phyloP scores from a whole-genome alignment of 1,284 basidiomycete species.

The Cystobasidium slooffiae region DNA sequence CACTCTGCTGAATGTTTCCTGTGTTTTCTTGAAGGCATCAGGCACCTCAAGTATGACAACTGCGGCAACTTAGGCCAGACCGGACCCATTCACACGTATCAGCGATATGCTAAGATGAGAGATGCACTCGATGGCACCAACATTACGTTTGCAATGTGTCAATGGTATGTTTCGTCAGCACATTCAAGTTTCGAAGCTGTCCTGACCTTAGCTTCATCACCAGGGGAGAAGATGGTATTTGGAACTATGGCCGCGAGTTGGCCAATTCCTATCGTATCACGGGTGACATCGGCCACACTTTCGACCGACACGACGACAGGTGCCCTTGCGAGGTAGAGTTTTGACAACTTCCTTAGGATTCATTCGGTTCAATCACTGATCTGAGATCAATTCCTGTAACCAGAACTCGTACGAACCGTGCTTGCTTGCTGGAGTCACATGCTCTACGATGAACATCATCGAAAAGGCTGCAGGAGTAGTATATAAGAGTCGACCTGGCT shows the following conservation, averaged over 20 bases:
- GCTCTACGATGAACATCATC: constrained; percentile 49
- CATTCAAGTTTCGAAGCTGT: too few relatives aligned
- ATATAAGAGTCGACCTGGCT: constrained; percentile 49
- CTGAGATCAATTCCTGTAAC: neutral
- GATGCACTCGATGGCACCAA: constrained; percentile 62
- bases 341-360: constrained; percentile 21
- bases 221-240: constrained; percentile 44
- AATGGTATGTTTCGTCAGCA: neutral
- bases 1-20: neutral
- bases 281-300: constrained; percentile 50
- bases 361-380: neutral
- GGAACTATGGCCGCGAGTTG: constrained; percentile 55
- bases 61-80: constrained; percentile 61
- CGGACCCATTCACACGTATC: constrained; percentile 58
- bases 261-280: constrained; percentile 63
- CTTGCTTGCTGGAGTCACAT: constrained; percentile 44
- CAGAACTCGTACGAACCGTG: constrained; percentile 10
- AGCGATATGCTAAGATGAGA: constrained; percentile 63
- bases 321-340: constrained; percentile 56
- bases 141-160: constrained; percentile 1
- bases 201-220: too few relatives aligned
- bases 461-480: constrained; percentile 49
- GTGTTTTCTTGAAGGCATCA: constrained; percentile 49
- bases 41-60: constrained; percentile 62
- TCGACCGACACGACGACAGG: constrained; percentile 58